A percentile compares a stretch with the other conserved stretches of the same genome.
These are phyloP conservation scores for Suillus clintonianus DNA, from an alignment of 768 basidiomycete genomes.

Conservation along the genomic window DNA sequence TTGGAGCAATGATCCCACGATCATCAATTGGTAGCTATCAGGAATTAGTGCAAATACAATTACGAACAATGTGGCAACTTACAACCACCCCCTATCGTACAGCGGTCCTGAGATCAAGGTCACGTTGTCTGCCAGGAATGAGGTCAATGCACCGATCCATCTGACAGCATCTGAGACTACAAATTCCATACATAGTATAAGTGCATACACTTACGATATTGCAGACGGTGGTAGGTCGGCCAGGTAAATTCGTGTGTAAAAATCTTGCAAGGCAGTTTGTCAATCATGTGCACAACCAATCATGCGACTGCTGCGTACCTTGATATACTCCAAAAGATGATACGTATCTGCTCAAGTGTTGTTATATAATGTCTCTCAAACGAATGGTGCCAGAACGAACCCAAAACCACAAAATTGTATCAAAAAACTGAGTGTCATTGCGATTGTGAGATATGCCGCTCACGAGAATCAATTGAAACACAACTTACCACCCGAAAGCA, in stretches of 20 bases:
- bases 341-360: conserved; percentile 19
- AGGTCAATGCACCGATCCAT: conserved; percentile 37
- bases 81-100: conserved; percentile 36
- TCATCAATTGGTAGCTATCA: conserved; percentile 11
- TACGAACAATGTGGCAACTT: conserved; percentile 1
- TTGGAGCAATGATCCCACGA: conserved; percentile 15
- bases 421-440: conserved; percentile 15
- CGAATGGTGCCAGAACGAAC: conserved; percentile 1
- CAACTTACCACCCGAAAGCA: conserved; percentile 9
- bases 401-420: conserved; percentile 31
- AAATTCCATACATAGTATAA: conserved; percentile 32
- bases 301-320: conserved; percentile 11
- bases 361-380: background rate
- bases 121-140: conserved; percentile 32
- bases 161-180: conserved; percentile 22
- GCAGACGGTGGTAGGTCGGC: conserved; percentile 26
- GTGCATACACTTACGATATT: conserved; percentile 23
- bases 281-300: background rate
- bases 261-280: conserved; percentile 26
- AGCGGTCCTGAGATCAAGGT: conserved; percentile 30
- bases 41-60: background rate
- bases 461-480: background rate
- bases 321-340: conserved; percentile 36
- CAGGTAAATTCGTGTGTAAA: conserved; percentile 31
- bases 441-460: background rate